phyloP scores from a whole-genome alignment of 2,329 filamentous ascomycete genomes.

The Coleophoma crateriformis region DNA sequence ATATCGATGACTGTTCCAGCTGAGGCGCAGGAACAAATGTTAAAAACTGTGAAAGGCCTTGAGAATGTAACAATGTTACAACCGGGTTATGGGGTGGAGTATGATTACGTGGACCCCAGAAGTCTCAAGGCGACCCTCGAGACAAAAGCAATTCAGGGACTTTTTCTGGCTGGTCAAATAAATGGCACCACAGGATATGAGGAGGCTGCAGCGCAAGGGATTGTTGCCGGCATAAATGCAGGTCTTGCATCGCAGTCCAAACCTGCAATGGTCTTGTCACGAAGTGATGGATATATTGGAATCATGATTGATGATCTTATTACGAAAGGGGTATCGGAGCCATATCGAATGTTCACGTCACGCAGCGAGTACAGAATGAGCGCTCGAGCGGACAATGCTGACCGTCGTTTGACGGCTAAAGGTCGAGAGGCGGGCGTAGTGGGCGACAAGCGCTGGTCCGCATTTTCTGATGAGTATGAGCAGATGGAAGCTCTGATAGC shows the following conservation, averaged over 20 bases:
- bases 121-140: constrained; percentile 84
- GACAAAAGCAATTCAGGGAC: constrained; percentile 82
- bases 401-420: constrained; percentile 74
- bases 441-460: constrained; percentile 69
- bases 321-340: constrained; percentile 94
- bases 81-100: constrained; percentile 94
- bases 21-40: constrained; percentile 76
- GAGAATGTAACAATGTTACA: constrained; percentile 90
- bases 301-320: constrained; percentile 98
- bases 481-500: constrained; percentile 63
- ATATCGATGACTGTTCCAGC: constrained; percentile 94
- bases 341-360: constrained; percentile 97
- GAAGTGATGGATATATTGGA: constrained; percentile 92
- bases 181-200: constrained; percentile 98
- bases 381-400: constrained; percentile 88
- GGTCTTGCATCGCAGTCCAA: constrained; percentile 70
- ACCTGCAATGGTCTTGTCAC: constrained; percentile 60
- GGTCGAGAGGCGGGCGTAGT: constrained; percentile 75
- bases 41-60: constrained; percentile 83
- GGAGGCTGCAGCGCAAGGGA: constrained; percentile 89
- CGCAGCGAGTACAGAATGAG: constrained; percentile 94
- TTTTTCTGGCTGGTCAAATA: constrained; percentile 93
- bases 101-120: constrained; percentile 95
- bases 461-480: constrained; percentile 57
- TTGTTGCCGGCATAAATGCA: constrained; percentile 91